Percentiles rank a stretch among this genome's conserved stretches.
Evolutionary conservation across 441 rosid genomes (phyloP).

Genomic region (Aquilaria agallochum): DNA sequence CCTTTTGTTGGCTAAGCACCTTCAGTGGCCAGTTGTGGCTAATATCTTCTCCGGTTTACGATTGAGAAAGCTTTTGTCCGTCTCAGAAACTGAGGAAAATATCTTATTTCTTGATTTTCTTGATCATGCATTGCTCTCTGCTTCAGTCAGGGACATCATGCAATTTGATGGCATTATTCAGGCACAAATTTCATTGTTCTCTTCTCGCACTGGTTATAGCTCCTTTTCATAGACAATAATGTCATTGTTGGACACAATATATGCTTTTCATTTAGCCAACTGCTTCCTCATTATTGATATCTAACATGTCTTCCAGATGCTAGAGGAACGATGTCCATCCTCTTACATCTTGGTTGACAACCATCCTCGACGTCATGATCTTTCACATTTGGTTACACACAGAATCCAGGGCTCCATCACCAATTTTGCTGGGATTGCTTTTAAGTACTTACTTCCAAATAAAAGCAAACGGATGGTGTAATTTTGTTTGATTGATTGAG

Average conservation of each 20-base stretch:
- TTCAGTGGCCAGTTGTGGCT: slow-evolving; percentile 88
- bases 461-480: slow-evolving; percentile 39
- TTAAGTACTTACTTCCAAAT: slow-evolving; percentile 38
- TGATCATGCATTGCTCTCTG: slow-evolving; percentile 84
- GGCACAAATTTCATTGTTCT: slow-evolving; percentile 34
- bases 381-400: slow-evolving; percentile 90
- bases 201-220: slow-evolving; percentile 1
- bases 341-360: slow-evolving; percentile 76
- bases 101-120: slow-evolving; percentile 75
- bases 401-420: slow-evolving; percentile 75
- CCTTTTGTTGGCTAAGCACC: slow-evolving; percentile 82
- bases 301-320: slow-evolving; percentile 65
- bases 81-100: slow-evolving; percentile 39
- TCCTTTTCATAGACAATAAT: slow-evolving; percentile 1
- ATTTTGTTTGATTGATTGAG: slow-evolving; percentile 2
- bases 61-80: slow-evolving; percentile 58
- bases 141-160: slow-evolving; percentile 54
- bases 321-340: slow-evolving; percentile 69
- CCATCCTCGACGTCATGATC: slow-evolving; percentile 92
- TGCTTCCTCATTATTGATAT: slow-evolving; percentile 21
- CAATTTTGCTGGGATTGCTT: slow-evolving; percentile 59
- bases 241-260: neutral
- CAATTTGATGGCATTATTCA: slow-evolving; percentile 77
- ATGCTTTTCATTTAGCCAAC: slow-evolving; percentile 15
- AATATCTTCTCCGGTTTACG: slow-evolving; percentile 87